These are phyloP conservation scores for Gracilaria gracilis DNA, from an alignment of 23 red algal species.

Conservation along the genomic window DNA sequence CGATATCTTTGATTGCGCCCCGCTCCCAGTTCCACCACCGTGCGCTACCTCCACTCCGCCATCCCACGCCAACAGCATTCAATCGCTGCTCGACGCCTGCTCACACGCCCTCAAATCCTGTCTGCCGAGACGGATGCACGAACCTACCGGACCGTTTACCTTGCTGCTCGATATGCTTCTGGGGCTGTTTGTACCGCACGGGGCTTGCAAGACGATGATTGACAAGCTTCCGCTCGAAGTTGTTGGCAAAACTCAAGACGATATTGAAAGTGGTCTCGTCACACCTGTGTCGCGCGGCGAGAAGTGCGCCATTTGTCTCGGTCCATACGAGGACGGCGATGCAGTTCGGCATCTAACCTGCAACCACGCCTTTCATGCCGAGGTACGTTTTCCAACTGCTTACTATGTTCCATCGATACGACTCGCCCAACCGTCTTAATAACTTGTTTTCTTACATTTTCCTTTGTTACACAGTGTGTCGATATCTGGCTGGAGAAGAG, in stretches of 20 bases:
- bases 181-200: constrained; percentile 54
- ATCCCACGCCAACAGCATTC: not conserved
- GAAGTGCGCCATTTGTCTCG: constrained; percentile 70
- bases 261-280: not conserved
- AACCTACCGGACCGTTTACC: constrained; percentile 52
- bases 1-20: constrained; percentile 42
- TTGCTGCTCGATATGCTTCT: constrained; percentile 68
- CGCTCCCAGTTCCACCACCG: not conserved
- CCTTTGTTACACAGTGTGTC: constrained; percentile 27
- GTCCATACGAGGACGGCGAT: constrained; percentile 52
- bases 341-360: constrained; percentile 52
- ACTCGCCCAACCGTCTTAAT: not conserved
- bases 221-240: constrained; percentile 59
- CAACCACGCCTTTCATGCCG: constrained; percentile 63
- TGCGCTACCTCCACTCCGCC: not conserved
- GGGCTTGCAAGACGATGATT: constrained; percentile 59
- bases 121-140: constrained; percentile 52
- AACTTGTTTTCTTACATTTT: not conserved
- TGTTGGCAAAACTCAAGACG: constrained; percentile 6
- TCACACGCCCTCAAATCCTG: constrained; percentile 30
- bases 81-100: constrained; percentile 6
- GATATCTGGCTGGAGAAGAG: constrained; percentile 68
- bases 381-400: constrained; percentile 32
- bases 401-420: not conserved
- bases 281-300: constrained; percentile 31